Base-by-base conservation (phyloP, 2,329 filamentous ascomycete species). In the Zopfia rhizophila region DNA sequence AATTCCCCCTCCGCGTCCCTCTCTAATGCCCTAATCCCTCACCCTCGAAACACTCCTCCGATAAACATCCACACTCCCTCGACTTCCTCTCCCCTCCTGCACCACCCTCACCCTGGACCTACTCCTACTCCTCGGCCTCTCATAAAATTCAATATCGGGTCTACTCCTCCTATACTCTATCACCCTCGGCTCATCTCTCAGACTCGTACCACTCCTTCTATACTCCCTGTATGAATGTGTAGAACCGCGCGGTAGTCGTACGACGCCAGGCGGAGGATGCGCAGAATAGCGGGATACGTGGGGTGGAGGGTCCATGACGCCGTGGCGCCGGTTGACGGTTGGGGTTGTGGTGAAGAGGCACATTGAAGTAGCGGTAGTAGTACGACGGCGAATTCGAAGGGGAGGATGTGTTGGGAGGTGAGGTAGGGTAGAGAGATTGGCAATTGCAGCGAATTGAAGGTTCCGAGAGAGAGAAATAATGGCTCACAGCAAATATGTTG, bases 281-380 rank as follows among this genome's bases (percentile, higher is more conserved):
- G 68, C 62, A 1, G 64, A 67, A 49, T 55, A 68, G 45, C 62
- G 63, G 24, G 65, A 66, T 14, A 53, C 51, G 35, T 68, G 57
- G 1, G 60, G 64, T 1, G 66, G 66, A 0, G 66, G 66, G 31
- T 69, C 66, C 31, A 62, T 30, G 32, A 71, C 63, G 41, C 51
- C 51, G 36, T 53, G 55, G 28, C 32, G 45, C 31, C 33, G 18
- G 14, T 55, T 53, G 45, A 53, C 55, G 8, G 65, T 65, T 33
- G 61, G 60, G 4, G 39, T 48, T 45, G 61, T 64, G 18, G 47
- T 61, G 55, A 70, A 61, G 38, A 71, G 58, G 45, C 68, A 71
- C 68, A 71, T 71, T 28, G n/a, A n/a, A n/a, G n/a, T n/a, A n/a
- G n/a, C n/a, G n/a, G n/a, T n/a, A n/a, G n/a, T n/a, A n/a, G n/a